Base-by-base conservation (phyloP, 148 eudicot genomes). In the Dianthus caryophyllus region DNA sequence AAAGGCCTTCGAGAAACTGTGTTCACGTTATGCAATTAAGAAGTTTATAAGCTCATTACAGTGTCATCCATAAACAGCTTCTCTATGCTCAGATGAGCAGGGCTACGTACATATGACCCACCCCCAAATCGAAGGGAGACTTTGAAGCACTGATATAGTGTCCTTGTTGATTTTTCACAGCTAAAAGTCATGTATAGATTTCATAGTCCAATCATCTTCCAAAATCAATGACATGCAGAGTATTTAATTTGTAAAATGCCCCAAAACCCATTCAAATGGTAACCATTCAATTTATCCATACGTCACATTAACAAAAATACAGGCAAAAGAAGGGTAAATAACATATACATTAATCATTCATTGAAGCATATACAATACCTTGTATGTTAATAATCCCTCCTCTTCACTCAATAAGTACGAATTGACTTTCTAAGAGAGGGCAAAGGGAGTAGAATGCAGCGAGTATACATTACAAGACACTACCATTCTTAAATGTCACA, bases 391-490 rank as follows among this genome's bases (percentile, higher is more conserved):
- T n/a, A n/a, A n/a, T n/a, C n/a, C n/a, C n/a, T n/a, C n/a, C n/a
- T 6, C 12, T 33, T 33, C 39, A 33, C 39, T 33, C 39, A 33
- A 33, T 33, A 8, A 33, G 39, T 8, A 3, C 8, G 8, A 33
- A 2, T 33, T 3, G 8, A 3, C 39, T 33, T 33, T 33, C 3
- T 33, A 33, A 8, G 3, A 8, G 8, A 8, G 39, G 8, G 39
- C 8, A 8, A 8, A 33, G 39, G 39, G 39, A 8, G 39, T 33
- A 33, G 5, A 33, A 58, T 43, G 43, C 36, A 61, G 22, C 44
- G 58, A 33, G 21, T 46, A 55, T 47, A 50, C n/a, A 15, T 1
- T 18, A 61, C 8, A 22, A 62, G 67, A 69, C 39, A 54, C 50
- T 29, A 55, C 20, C 65, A 29, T 36, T 44, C 10, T 31, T 31